A percentile compares a stretch with the other conserved stretches of the same genome.
phyloP scores from a whole-genome alignment of 345 rosid genomes.

The Lepidium africanum region DNA sequence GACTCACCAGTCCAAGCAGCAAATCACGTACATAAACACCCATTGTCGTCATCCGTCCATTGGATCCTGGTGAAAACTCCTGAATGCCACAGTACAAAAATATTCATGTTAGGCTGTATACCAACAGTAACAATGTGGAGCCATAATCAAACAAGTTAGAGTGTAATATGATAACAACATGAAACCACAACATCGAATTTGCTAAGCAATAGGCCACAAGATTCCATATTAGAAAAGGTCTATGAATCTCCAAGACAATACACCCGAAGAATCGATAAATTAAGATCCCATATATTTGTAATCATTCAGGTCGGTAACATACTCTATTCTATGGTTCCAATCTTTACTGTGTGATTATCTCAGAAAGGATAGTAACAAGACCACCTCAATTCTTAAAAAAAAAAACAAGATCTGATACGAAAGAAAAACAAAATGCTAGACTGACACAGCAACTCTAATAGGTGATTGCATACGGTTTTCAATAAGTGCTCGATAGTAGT shows the following conservation, averaged over 20 bases:
- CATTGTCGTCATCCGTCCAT: conserved; percentile 76
- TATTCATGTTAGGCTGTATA: background rate
- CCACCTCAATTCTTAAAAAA: background rate
- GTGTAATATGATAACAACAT: background rate
- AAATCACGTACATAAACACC: conserved; percentile 91
- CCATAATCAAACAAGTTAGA: background rate
- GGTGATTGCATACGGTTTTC: background rate
- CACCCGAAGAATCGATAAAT: background rate
- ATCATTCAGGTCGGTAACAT: background rate
- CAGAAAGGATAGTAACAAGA: background rate
- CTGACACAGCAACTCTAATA: background rate
- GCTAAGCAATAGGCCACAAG: background rate
- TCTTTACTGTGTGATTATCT: background rate
- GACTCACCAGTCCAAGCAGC: conserved; percentile 92
- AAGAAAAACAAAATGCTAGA: background rate
- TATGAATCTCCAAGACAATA: background rate
- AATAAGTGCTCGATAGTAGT: background rate
- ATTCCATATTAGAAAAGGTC: background rate
- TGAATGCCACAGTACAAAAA: conserved; percentile 25
- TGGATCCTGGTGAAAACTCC: conserved; percentile 95
- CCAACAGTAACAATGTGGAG: background rate
- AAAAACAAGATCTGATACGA: background rate
- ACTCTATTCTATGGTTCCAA: background rate
- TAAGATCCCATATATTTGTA: background rate
- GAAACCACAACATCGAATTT: background rate